phyloP scores from a whole-genome alignment of 2,329 filamentous ascomycete species.

The Fusarium udum region DNA sequence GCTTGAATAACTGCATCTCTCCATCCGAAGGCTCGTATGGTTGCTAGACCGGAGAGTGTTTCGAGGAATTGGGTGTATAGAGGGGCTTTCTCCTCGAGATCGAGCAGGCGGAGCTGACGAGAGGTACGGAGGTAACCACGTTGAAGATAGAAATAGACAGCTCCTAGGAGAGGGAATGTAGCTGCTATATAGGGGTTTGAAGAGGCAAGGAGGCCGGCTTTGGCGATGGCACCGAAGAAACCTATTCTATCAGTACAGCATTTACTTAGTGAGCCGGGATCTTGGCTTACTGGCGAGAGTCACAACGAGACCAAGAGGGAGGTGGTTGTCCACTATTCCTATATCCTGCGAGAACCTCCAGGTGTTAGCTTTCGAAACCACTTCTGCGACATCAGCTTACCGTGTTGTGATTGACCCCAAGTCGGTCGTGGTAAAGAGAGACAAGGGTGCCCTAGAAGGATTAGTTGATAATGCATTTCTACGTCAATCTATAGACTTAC shows the following conservation, averaged over 20 bases:
- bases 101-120: constrained; percentile 53
- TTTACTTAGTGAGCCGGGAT: neutral
- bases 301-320: constrained; percentile 49
- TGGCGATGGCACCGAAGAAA: constrained; percentile 45
- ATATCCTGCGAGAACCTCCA: constrained; percentile 56
- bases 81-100: constrained; percentile 54
- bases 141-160: constrained; percentile 55
- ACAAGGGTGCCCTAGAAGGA: constrained; percentile 49
- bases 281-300: constrained; percentile 48
- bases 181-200: constrained; percentile 49
- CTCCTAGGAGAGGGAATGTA: constrained; percentile 54
- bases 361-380: neutral
- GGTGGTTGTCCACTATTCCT: constrained; percentile 54
- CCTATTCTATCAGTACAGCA: constrained; percentile 39
- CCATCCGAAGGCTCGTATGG: constrained; percentile 65
- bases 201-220: constrained; percentile 38
- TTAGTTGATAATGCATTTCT: constrained; percentile 5
- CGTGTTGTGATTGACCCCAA: constrained; percentile 54
- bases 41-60: constrained; percentile 57
- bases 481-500: neutral
- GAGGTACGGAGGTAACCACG: constrained; percentile 55
- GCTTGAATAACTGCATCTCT: constrained; percentile 50
- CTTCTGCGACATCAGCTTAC: constrained; percentile 24
- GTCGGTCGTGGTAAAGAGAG: constrained; percentile 53
- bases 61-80: constrained; percentile 56